A percentile compares a stretch with the other conserved stretches of the same genome.
phyloP scores from a whole-genome alignment of 169 alveolate genomes.

The Plasmodium ovale region DNA sequence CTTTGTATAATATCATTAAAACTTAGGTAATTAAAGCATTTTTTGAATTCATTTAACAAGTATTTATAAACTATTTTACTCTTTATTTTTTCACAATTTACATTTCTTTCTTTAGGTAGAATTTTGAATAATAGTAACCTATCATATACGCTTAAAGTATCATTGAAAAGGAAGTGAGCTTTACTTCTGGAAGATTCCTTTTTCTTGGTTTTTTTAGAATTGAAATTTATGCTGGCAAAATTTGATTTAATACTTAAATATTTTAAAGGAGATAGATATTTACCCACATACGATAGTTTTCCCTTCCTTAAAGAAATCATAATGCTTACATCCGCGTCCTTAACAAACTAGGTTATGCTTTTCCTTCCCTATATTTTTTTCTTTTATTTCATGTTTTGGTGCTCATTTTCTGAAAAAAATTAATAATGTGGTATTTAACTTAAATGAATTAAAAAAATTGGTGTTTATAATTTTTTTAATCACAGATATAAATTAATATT shows the following conservation, averaged over 20 bases:
- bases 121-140: slow-evolving; percentile 46
- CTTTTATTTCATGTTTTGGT: neutral
- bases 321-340: slow-evolving; percentile 16
- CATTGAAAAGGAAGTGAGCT: slow-evolving; percentile 21
- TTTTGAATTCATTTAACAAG: slow-evolving; percentile 47
- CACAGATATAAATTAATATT: neutral
- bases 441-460: neutral
- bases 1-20: slow-evolving; percentile 40
- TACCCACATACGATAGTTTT: slow-evolving; percentile 20
- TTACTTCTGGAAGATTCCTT: slow-evolving; percentile 1
- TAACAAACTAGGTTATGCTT: slow-evolving; percentile 14
- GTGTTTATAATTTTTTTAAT: no score
- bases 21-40: slow-evolving; percentile 53
- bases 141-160: slow-evolving; percentile 25
- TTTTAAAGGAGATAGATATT: slow-evolving; percentile 24
- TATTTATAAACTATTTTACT: slow-evolving; percentile 38
- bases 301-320: slow-evolving; percentile 45
- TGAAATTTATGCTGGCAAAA: slow-evolving; percentile 42
- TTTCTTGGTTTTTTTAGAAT: slow-evolving; percentile 26
- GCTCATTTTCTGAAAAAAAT: slow-evolving; percentile 32
- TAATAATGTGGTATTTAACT: neutral
- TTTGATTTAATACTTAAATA: slow-evolving; percentile 39
- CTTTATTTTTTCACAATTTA: slow-evolving; percentile 30
- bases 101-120: slow-evolving; percentile 38
- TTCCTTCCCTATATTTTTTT: slow-evolving; percentile 1